These are phyloP conservation scores for Astrothelium macrocarpum DNA, from an alignment of 495 filamentous ascomycete species.

Conservation along the genomic window DNA sequence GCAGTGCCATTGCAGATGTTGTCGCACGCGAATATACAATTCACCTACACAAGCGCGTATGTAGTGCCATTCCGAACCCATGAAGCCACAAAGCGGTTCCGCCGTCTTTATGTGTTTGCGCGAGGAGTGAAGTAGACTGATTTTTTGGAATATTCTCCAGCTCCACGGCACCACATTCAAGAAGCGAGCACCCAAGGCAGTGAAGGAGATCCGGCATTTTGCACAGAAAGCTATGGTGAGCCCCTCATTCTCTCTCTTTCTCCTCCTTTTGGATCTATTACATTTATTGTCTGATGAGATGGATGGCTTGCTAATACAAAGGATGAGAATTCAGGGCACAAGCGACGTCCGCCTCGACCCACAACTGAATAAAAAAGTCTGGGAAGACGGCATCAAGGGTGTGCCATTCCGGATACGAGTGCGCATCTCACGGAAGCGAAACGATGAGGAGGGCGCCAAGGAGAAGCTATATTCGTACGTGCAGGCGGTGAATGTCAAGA, in stretches of 20 bases:
- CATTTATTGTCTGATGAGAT: background rate
- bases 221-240: constrained; percentile 91
- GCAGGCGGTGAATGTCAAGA: constrained; percentile 98
- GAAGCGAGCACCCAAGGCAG: constrained; percentile 94
- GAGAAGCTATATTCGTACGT: constrained; percentile 98
- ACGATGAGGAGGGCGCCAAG: constrained; percentile 98
- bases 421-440: constrained; percentile 97
- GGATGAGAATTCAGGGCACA: constrained; percentile 58
- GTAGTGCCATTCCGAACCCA: constrained; percentile 36
- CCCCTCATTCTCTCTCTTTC: constrained; percentile 13
- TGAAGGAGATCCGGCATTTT: constrained; percentile 98
- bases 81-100: no score
- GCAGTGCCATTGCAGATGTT: constrained; percentile 95
- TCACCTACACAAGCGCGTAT: constrained; percentile 98
- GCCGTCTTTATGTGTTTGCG: no score
- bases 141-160: constrained; percentile 39
- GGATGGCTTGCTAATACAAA: constrained; percentile 11
- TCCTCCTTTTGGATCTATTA: constrained; percentile 4
- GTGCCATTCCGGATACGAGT: constrained; percentile 93
- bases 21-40: constrained; percentile 99
- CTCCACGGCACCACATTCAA: constrained; percentile 97
- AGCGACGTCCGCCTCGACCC: constrained; percentile 95
- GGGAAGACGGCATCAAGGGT: constrained; percentile 98
- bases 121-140: no score
- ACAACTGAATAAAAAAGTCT: constrained; percentile 99